Conservation (phyloP, 495 filamentous ascomycete species). For the Penicillium lagena region DNA sequence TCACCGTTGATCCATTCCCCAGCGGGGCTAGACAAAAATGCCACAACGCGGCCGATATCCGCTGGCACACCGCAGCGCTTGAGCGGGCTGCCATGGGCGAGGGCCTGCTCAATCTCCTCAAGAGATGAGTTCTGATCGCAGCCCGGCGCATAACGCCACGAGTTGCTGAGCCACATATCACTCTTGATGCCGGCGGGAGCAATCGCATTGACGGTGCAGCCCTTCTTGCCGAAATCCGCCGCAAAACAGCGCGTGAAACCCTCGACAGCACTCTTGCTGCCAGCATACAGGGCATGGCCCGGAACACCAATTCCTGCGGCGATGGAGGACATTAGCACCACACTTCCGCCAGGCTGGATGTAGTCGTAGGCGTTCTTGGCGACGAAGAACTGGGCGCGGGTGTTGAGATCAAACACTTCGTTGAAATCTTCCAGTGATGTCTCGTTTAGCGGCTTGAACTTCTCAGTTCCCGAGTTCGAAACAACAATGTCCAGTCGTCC, state of each 20-base stretch:
- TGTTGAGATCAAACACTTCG: constrained; percentile 69
- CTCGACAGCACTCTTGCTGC: constrained; percentile 71
- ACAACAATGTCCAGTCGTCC: constrained; percentile 68
- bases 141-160: constrained; percentile 58
- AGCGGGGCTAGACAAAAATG: constrained; percentile 48
- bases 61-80: constrained; percentile 47
- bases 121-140: constrained; percentile 29
- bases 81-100: constrained; percentile 39
- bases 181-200: constrained; percentile 74
- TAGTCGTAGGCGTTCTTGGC: constrained; percentile 69
- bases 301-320: constrained; percentile 54
- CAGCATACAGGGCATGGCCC: constrained; percentile 71
- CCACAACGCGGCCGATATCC: constrained; percentile 54
- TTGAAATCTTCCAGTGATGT: constrained; percentile 72
- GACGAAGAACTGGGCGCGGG: constrained; percentile 77
- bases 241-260: constrained; percentile 72
- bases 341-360: constrained; percentile 56
- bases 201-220: constrained; percentile 71
- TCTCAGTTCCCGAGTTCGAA: constrained; percentile 52
- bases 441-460: constrained; percentile 49
- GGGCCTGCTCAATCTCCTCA: constrained; percentile 35
- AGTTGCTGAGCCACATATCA: constrained; percentile 67
- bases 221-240: constrained; percentile 63
- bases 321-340: constrained; percentile 53
- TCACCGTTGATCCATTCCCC: constrained; percentile 58